Evolutionary conservation across 441 rosid genomes (phyloP), one percentile per base, ranked within the genome.

Genomic region (Cnidoscolus chayamansa): DNA sequence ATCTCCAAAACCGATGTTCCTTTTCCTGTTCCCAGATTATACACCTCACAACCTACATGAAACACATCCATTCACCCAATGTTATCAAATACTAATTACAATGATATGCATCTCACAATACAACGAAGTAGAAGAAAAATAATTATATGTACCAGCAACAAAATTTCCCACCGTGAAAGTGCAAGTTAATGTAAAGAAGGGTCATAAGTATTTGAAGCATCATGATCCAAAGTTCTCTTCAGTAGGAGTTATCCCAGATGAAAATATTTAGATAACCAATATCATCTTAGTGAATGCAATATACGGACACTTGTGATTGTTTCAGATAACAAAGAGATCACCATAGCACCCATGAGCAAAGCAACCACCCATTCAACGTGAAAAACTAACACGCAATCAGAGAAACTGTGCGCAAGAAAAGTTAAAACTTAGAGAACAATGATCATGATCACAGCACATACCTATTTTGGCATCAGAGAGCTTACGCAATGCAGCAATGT

Each of bases 1-100:
- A 94, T 94, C 82, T 94, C 96, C 70, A 92, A 69, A 45, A 94
- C 99, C 0, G 99, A 92, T 77, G 98, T 90, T 73, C 99, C 99
- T 77, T 87, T 90, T 6, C 99, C 99, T 1, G 99, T 94, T 78
- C 99, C 99, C 78, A 94, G 80, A 81, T 94, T 94, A 86, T 92
- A 94, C 17, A 92, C 97, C 82, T 90, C 91, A 72, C 97, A 94
- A 50, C 90, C 99, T 94, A 84, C 92, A 84, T 49, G 51, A 50
- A 45, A 58, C 13, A 67, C 31, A 58, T 13, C 3, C 30, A 67
- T 64, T 25, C 17, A 15, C 40, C 50, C 13, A 19, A 45, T 64
- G 4, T 40, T 47, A 64, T 50, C 59, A 72, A 54, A 48, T 59
- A 68, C 53, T 53, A 19, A 49, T 3, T 20, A 56, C 7, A 17